phyloP scores from a whole-genome alignment of 192 early-diverging fungal species.

The Gryganskiella cystojenkinii region DNA sequence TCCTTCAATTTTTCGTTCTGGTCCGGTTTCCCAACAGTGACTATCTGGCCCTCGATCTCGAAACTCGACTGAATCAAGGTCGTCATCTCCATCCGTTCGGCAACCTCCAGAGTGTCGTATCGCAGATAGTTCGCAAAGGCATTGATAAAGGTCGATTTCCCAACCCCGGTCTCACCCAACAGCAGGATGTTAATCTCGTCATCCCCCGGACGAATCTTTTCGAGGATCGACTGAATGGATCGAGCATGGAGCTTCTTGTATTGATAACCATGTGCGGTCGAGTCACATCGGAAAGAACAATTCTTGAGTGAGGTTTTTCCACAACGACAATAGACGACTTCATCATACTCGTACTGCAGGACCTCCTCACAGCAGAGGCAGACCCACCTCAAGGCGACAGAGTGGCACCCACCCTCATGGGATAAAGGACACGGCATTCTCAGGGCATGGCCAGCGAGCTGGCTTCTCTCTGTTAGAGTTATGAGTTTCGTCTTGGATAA shows the following conservation, averaged over 20 bases:
- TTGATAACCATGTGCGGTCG: slow-evolving; percentile 20
- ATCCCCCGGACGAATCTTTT: slow-evolving; percentile 13
- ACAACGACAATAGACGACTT: slow-evolving; percentile 13
- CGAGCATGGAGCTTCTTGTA: slow-evolving; percentile 16
- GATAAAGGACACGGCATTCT: slow-evolving; percentile 15
- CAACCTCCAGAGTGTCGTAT: slow-evolving; percentile 29
- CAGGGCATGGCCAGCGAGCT: slow-evolving; percentile 12
- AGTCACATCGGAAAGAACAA: slow-evolving; percentile 19
- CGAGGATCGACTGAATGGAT: slow-evolving; percentile 14
- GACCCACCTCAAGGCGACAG: slow-evolving; percentile 11
- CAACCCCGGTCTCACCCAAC: slow-evolving; percentile 40
- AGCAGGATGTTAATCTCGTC: slow-evolving; percentile 32
- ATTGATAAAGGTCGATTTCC: slow-evolving; percentile 50
- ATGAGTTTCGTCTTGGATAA: neutral
- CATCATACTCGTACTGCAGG: slow-evolving; percentile 12
- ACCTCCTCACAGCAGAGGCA: slow-evolving; percentile 17
- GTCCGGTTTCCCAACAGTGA: slow-evolving; percentile 18
- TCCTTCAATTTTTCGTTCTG: slow-evolving; percentile 12
- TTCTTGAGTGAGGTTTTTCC: slow-evolving; percentile 11
- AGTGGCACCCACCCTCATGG: slow-evolving; percentile 12
- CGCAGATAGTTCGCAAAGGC: slow-evolving; percentile 39
- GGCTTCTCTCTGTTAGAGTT: slow-evolving; percentile 8
- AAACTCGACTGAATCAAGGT: slow-evolving; percentile 30
- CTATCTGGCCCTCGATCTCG: slow-evolving; percentile 11
- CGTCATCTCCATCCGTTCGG: slow-evolving; percentile 12